phyloP scores from a whole-genome alignment of 1,284 basidiomycete species.

The Boletus nobilissimus region DNA sequence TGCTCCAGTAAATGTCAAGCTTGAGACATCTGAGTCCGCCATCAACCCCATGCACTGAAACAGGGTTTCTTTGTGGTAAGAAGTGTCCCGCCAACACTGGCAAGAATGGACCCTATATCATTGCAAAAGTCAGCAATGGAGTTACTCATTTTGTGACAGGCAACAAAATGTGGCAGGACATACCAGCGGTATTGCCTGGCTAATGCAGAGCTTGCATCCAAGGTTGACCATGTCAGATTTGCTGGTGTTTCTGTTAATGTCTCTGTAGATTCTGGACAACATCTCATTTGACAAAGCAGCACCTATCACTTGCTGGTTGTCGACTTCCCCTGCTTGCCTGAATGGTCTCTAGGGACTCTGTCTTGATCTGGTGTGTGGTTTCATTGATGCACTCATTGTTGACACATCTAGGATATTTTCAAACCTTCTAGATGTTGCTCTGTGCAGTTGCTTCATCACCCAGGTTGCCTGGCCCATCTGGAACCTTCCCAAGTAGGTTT shows the following conservation, averaged over 20 bases:
- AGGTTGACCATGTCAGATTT: constrained; percentile 42
- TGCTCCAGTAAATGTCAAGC: too few relatives aligned
- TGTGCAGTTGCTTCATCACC: too few relatives aligned
- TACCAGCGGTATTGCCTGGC: constrained; percentile 59
- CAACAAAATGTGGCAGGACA: constrained; percentile 27
- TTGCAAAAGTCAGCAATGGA: constrained; percentile 25
- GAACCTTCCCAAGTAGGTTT: too few relatives aligned
- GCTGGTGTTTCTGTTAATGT: neutral
- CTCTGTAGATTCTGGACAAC: constrained; percentile 51
- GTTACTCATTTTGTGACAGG: constrained; percentile 31
- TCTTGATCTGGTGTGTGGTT: too few relatives aligned
- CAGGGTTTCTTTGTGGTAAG: constrained; percentile 15
- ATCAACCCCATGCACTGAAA: constrained; percentile 34
- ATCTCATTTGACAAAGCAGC: constrained; percentile 57
- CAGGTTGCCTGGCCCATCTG: too few relatives aligned
- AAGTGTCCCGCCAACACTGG: constrained; percentile 31
- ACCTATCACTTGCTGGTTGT: constrained; percentile 42
- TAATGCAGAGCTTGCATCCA: constrained; percentile 50
- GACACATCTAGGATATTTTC: too few relatives aligned
- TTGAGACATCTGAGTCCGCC: constrained; percentile 28
- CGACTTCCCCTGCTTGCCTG: too few relatives aligned
- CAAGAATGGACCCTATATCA: constrained; percentile 30
- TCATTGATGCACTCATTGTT: too few relatives aligned
- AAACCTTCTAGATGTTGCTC: too few relatives aligned
- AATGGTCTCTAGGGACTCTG: too few relatives aligned